Base-by-base conservation (phyloP, 2,329 filamentous ascomycete species). In the Aureobasidium pullulans region DNA sequence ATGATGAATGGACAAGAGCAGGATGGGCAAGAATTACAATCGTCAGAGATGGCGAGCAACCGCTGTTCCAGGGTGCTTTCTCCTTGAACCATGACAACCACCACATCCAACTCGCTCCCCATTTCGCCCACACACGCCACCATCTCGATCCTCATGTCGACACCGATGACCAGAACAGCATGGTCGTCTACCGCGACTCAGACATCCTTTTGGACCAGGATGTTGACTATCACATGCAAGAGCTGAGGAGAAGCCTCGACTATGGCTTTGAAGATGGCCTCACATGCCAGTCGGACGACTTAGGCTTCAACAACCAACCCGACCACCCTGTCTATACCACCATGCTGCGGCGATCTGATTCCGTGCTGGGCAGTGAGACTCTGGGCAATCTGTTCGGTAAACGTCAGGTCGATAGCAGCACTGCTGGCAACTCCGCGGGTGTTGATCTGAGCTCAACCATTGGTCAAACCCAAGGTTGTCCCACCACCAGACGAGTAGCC, bases 111-210 rank as follows among this genome's bases (percentile, higher is more conserved):
- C 84, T 90, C 31, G 83, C 82, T 63, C 81, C 81, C 31, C 87
- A 85, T 62, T 99, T 94, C 69, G 79, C 83, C 69, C 80, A 83
- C 64, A 91, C 89, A 47, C 87, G 83, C 68, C 84, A 90, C 62
- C 71, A 76, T 23, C 76, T 85, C 46, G 94, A 99, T 70, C 89
- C 91, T 2, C 76, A 81, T 29, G 71, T 89, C 7, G 75, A 81
- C 13, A 64, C 69, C 31, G 72, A 75, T 34, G 70, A 78, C 32
- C 73, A 76, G 47, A 89, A 96, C 62, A 87, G 84, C 69, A 94
- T 99, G 92, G 80, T 96, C 37, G 81, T 96, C 1, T 97, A 90
- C 81, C 84, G 92, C 64, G 92, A 97, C 70, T 96, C 91, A 31
- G 94, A 99, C 71, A 84, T 96, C 68, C 65, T 67, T 43, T 67